Evolutionary conservation across 192 early-diverging fungal species (phyloP), one percentile per base, ranked within the genome.

Genomic region (Anaeromyces robustus): DNA sequence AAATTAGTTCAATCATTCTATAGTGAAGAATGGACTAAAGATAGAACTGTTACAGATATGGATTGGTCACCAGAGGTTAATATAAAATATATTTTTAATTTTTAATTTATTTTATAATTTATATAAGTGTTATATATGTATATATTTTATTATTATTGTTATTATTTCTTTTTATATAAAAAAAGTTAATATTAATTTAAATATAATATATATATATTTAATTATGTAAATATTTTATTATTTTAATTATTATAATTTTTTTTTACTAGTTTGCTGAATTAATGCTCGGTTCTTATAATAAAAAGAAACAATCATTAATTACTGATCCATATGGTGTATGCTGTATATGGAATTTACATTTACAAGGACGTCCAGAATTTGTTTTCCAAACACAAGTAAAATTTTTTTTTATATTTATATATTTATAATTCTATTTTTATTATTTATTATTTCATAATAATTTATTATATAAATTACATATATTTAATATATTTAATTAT

Each of bases 301-400:
- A 97, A 82, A 96, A 68, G 26, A 68, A 95, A 80, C 89, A 92
- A 13, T 79, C 92, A 77, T 92, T 94, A 30, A 89, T 92, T 12
- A 94, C 93, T 83, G 97, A 98, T 80, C 94, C 96, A 4, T 96
- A 97, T 86, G 98, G 98, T 81, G 82, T 96, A n/a, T 95, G 95
- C 22, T 88, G 94, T 26, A 88, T 99, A 2, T 99, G 98, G 98
- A 99, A 96, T 85, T 80, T 92, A 34, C 94, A 96, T 81, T 82
- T 96, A 78, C 86, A 88, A 16, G 94, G 94, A 78, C 91, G 97
- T 22, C 97, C 97, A 28, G 97, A 99, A 85, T 98, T 94, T 89
- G 91, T 97, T 26, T 96, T 98, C 84, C 92, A 95, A 77, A 92
- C 95, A 3, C 96, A 93, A 85, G 92, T 92, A 84, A 39, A 14